phyloP scores from a whole-genome alignment of 441 rosid species.

The Erodium moschatum region DNA sequence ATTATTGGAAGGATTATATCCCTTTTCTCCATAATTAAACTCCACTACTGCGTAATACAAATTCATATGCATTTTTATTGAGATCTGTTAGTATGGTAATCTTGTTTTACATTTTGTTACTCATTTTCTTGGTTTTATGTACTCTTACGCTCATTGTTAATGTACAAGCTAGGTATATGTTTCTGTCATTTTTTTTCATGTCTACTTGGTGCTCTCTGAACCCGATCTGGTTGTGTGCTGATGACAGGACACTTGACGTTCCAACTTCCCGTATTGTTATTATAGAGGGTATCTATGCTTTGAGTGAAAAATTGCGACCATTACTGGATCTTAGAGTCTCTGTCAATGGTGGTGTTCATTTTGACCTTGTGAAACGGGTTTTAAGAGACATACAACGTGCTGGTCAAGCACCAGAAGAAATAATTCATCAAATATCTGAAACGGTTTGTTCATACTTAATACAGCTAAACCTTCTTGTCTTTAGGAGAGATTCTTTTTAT shows the following conservation, averaged over 20 bases:
- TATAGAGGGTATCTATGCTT: conserved; percentile 90
- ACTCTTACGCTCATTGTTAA: not conserved
- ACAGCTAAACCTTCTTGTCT: conserved; percentile 2
- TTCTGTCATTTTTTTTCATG: not conserved
- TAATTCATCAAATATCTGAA: conserved; percentile 95
- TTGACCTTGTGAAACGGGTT: conserved; percentile 96
- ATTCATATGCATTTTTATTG: not conserved
- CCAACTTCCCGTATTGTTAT: conserved; percentile 87
- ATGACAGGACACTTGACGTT: conserved; percentile 70
- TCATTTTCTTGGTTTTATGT: not conserved
- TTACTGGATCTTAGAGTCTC: conserved; percentile 82
- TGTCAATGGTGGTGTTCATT: conserved; percentile 96
- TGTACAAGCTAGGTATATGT: not conserved
- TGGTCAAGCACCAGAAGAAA: conserved; percentile 98
- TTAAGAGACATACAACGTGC: conserved; percentile 94
- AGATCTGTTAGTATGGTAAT: not conserved
- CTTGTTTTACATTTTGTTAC: not conserved
- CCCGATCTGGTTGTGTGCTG: conserved; percentile 19
- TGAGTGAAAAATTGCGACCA: conserved; percentile 79
- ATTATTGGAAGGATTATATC: no score
- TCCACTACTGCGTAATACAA: not conserved
- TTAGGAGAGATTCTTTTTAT: conserved; percentile 10
- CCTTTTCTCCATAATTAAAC: no score
- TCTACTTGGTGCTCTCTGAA: conserved; percentile 10
- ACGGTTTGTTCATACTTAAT: conserved; percentile 43